phyloP scores from a whole-genome alignment of 192 early-diverging fungal species.

The Dissophora globulifera region DNA sequence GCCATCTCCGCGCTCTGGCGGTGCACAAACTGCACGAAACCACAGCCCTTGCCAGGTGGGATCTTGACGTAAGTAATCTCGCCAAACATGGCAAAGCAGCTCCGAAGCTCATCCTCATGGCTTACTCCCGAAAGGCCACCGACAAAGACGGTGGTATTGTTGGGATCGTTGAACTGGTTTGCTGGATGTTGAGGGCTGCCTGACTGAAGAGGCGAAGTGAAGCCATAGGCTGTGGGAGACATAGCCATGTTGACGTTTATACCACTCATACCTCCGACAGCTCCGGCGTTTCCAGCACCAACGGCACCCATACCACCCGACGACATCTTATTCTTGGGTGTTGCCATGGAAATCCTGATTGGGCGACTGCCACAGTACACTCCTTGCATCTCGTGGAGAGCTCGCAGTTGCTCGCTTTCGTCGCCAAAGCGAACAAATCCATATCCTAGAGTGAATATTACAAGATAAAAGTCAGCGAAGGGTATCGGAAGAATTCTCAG shows the following conservation, averaged over 20 bases:
- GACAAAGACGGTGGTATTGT: slow-evolving; percentile 97
- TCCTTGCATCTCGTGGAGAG: slow-evolving; percentile 92
- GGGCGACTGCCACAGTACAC: slow-evolving; percentile 82
- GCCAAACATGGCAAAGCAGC: slow-evolving; percentile 88
- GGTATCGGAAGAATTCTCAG: too few species aligned
- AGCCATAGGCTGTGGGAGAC: slow-evolving; percentile 22
- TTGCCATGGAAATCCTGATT: slow-evolving; percentile 91
- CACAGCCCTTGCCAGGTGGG: slow-evolving; percentile 93
- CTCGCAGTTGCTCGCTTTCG: slow-evolving; percentile 89
- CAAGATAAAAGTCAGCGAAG: too few species aligned
- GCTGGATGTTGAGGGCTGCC: slow-evolving; percentile 40
- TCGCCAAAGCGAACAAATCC: slow-evolving; percentile 94
- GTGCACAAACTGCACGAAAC: slow-evolving; percentile 92
- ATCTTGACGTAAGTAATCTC: slow-evolving; percentile 95
- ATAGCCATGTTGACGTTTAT: slow-evolving; percentile 39
- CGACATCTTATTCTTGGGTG: slow-evolving; percentile 78
- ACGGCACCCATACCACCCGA: slow-evolving; percentile 60
- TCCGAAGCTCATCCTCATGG: slow-evolving; percentile 86
- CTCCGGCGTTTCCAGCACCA: slow-evolving; percentile 9
- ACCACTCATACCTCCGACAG: slow-evolving; percentile 12
- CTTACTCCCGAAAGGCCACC: slow-evolving; percentile 87
- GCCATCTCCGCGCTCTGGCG: slow-evolving; percentile 88
- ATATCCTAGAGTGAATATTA: slow-evolving; percentile 67
- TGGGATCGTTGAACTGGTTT: slow-evolving; percentile 76
- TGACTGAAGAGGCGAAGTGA: slow-evolving; percentile 53